A percentile compares a stretch with the other conserved stretches of the same genome.
These are phyloP conservation scores for Ophiostoma novo-ulmi DNA, from an alignment of 2,329 filamentous ascomycete genomes.

Conservation along the genomic window DNA sequence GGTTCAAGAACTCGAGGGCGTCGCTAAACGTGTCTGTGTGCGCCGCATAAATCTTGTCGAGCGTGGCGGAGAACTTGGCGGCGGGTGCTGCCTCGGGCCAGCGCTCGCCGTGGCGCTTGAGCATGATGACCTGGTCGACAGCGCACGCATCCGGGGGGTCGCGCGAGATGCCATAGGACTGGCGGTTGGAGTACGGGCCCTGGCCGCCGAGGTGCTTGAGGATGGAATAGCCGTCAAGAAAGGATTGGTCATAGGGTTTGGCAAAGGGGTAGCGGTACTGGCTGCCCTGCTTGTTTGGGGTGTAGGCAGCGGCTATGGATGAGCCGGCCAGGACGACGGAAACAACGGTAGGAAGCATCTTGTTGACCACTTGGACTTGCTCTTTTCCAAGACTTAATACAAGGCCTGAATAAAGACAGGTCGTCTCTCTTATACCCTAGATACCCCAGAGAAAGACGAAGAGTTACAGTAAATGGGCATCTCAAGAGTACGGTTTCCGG, in stretches of 20 bases:
- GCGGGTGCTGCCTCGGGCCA: slow-evolving; percentile 55
- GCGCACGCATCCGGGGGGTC: slow-evolving; percentile 51
- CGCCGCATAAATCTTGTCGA: slow-evolving; percentile 21
- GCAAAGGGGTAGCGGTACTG: slow-evolving; percentile 20
- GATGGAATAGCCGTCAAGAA: slow-evolving; percentile 24
- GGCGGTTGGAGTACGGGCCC: slow-evolving; percentile 25
- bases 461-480: too few species aligned
- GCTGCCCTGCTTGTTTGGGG: slow-evolving; percentile 23
- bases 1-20: slow-evolving; percentile 23
- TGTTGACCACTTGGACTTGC: not conserved
- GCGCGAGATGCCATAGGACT: slow-evolving; percentile 44
- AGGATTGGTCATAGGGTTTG: slow-evolving; percentile 23
- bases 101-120: slow-evolving; percentile 57
- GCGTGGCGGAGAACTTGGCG: slow-evolving; percentile 16
- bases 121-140: slow-evolving; percentile 57
- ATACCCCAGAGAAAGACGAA: too few species aligned
- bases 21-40: slow-evolving; percentile 14
- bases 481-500: not conserved
- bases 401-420: not conserved
- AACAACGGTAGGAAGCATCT: slow-evolving; percentile 14
- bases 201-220: slow-evolving; percentile 26
- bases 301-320: slow-evolving; percentile 18
- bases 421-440: too few species aligned
- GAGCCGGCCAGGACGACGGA: slow-evolving; percentile 9
- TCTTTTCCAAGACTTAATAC: too few species aligned